Evolutionary conservation across 2,329 filamentous ascomycete genomes (phyloP).

Genomic region (Cordyceps tenuipes): DNA sequence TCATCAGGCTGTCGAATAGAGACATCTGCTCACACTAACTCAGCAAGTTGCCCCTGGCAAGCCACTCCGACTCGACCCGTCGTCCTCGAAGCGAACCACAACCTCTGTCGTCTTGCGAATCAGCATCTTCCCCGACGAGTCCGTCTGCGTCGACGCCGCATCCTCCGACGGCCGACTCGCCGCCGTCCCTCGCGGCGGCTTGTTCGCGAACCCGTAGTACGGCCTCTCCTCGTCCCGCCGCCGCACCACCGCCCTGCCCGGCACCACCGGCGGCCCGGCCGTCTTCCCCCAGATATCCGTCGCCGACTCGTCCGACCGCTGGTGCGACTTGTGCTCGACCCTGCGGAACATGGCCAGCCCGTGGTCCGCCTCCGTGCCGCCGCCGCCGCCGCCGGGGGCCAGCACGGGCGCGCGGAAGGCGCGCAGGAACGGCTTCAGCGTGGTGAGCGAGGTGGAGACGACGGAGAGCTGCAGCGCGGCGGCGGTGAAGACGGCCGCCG

Average conservation of each 20-base stretch:
- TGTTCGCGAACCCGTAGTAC: background rate
- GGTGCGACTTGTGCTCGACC: background rate
- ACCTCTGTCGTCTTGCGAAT: constrained; percentile 11
- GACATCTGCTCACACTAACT: too few relatives aligned
- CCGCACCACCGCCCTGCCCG: background rate
- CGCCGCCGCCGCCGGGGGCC: background rate
- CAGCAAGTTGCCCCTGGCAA: background rate
- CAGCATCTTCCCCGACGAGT: background rate
- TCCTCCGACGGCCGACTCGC: background rate
- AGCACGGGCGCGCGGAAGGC: constrained; percentile 5
- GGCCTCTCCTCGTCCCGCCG: background rate
- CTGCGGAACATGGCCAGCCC: constrained; percentile 10
- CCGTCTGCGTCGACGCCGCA: background rate
- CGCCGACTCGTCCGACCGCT: background rate
- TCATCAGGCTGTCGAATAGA: too few relatives aligned
- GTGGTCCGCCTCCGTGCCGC: background rate
- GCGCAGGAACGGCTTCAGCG: constrained; percentile 11
- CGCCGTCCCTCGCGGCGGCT: background rate
- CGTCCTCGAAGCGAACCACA: constrained; percentile 1
- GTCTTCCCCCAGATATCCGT: constrained; percentile 1
- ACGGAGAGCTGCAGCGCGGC: constrained; percentile 11
- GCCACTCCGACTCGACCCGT: background rate
- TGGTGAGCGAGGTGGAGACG: constrained; percentile 8
- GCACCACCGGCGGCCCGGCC: background rate
- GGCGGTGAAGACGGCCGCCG: constrained; percentile 10